Base-by-base conservation (phyloP, 148 eudicot species). In the Vaccinium macrocarpon region DNA sequence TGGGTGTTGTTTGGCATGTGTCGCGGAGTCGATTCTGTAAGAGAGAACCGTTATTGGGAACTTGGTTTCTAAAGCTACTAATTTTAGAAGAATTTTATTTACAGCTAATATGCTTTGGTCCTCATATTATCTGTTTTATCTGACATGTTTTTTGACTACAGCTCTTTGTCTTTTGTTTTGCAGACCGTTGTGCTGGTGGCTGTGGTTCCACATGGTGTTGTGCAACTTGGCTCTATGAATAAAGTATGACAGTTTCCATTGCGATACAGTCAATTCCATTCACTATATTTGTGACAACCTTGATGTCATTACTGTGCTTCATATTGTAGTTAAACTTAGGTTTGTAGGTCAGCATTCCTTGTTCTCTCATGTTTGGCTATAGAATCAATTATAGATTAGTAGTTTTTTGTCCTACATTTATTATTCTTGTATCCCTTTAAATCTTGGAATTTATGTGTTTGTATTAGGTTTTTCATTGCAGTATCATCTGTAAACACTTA, bases 191-290 rank as follows among this genome's bases (percentile, higher is more conserved):
- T 87, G 81, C 91, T 91, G 82, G 94, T 89, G 82, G 91, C 93
- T 88, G 90, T 92, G 79, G 81, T 85, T 88, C 95, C 96, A 5
- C 86, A 88, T 84, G 98, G 96, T 78, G 98, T 95, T 73, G 83
- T 95, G 82, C 95, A 91, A 82, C 94, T 95, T 86, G 98, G 98
- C 86, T 94, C 99, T 84, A 79, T 93, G 55, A 89, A 92, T 71
- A 90, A 90, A 64, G 99, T 96, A 88, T 87, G 95, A 21, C 19
- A 8, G 49, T 42, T 57, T 53, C 71, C 46, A 53, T 66, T 14
- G 29, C 53, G 52, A 19, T 55, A 61, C 72, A 50, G 38, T 81
- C n/a, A 50, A 10, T 48, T 81, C 25, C 25, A 23, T 81, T 15
- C 23, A 18, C 49, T n/a, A 81, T 81, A 6, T 66, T 53, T 35